Percentiles rank a stretch among this genome's conserved stretches.
Evolutionary conservation across 2,329 filamentous ascomycete species (phyloP).

Genomic region (Beauveria pseudobassiana): DNA sequence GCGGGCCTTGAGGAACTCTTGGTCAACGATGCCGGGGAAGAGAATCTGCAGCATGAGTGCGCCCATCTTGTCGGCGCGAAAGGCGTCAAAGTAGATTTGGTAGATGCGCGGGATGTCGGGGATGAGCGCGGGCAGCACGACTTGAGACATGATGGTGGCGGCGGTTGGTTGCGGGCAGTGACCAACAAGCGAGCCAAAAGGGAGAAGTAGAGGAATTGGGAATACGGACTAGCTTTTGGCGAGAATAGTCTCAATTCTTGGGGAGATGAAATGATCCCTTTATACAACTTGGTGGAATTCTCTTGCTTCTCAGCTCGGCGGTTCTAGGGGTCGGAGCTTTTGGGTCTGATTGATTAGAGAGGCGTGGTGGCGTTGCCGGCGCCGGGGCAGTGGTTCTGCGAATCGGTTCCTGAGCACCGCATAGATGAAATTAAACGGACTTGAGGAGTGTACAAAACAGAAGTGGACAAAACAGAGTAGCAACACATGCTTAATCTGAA

Average conservation of each 20-base stretch:
- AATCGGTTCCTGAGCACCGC: not conserved
- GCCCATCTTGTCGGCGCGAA: slow-evolving; percentile 30
- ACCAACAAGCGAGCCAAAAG: too few species aligned
- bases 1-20: slow-evolving; percentile 35
- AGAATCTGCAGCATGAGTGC: slow-evolving; percentile 34
- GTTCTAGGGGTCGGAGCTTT: not conserved
- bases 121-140: slow-evolving; percentile 37
- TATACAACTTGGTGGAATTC: not conserved
- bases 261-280: not conserved
- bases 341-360: not conserved
- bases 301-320: not conserved
- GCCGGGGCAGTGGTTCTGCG: not conserved
- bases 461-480: not conserved
- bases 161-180: not conserved
- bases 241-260: too few species aligned
- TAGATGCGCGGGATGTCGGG: slow-evolving; percentile 39
- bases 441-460: not conserved
- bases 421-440: not conserved
- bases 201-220: not conserved
- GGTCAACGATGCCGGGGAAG: slow-evolving; percentile 29
- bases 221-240: too few species aligned
- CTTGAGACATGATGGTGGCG: slow-evolving; percentile 26
- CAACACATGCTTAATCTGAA: not conserved
- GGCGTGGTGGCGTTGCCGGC: not conserved
- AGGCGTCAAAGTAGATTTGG: slow-evolving; percentile 39